These are phyloP conservation scores for Lanmaoa pseudosensibilis DNA, from an alignment of 768 basidiomycete species.

Conservation along the genomic window DNA sequence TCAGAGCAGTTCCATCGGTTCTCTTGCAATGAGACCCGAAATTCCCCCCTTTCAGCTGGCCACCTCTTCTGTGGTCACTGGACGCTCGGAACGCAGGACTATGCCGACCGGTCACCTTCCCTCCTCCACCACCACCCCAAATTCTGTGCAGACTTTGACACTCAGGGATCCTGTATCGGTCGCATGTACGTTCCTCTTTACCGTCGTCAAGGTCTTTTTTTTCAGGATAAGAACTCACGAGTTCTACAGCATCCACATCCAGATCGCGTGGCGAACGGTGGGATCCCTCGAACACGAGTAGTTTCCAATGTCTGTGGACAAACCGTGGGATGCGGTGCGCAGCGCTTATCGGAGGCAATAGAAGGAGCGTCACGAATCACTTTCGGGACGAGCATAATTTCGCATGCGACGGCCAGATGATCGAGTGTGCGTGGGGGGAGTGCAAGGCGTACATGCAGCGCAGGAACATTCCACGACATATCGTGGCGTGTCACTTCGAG, in stretches of 20 bases:
- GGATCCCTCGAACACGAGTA: conserved; percentile 2
- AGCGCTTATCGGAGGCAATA: conserved; percentile 18
- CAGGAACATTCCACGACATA: conserved; percentile 28
- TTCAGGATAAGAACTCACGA: conserved; percentile 2
- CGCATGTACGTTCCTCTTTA: conserved; percentile 11
- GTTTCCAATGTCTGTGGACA: conserved; percentile 26
- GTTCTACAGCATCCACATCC: conserved; percentile 7
- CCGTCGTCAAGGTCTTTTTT: neutral
- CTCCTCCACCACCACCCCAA: neutral
- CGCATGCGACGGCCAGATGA: conserved; percentile 12
- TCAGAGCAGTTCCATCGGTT: neutral
- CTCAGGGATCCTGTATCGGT: conserved; percentile 1
- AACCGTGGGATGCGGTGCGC: conserved; percentile 8
- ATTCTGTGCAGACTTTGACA: neutral
- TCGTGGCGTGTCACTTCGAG: conserved; percentile 25
- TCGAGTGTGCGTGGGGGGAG: conserved; percentile 18
- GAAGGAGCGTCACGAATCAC: conserved; percentile 20
- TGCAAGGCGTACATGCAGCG: conserved; percentile 23
- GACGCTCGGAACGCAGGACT: neutral
- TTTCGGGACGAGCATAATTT: conserved; percentile 23
- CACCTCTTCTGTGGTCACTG: neutral
- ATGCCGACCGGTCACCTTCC: neutral
- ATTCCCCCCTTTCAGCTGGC: neutral
- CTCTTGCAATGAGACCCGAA: neutral
- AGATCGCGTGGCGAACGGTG: conserved; percentile 11